Percentiles rank a stretch among this genome's conserved stretches.
Evolutionary conservation across 495 filamentous ascomycete species (phyloP).

Genomic region (Penicillium parvum): DNA sequence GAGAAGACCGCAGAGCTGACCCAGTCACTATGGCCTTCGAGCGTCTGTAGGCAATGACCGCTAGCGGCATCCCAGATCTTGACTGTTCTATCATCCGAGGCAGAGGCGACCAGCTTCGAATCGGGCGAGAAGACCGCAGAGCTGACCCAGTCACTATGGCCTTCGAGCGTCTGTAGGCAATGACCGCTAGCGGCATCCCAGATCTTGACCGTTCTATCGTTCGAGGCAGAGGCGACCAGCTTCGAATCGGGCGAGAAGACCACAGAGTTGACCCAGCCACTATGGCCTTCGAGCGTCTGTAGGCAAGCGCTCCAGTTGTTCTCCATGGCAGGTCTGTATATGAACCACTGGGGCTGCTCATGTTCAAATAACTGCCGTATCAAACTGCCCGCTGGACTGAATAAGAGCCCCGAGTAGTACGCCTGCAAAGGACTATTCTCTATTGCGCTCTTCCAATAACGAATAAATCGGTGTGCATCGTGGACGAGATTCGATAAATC

Average conservation of each 20-base stretch:
- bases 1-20: neutral
- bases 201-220: neutral
- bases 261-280: neutral
- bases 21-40: slow-evolving; percentile 3
- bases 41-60: slow-evolving; percentile 5
- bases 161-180: slow-evolving; percentile 7
- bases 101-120: slow-evolving; percentile 2
- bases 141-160: slow-evolving; percentile 3
- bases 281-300: slow-evolving; percentile 9
- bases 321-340: slow-evolving; percentile 8
- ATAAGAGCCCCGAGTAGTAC: slow-evolving; percentile 28
- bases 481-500: slow-evolving; percentile 17
- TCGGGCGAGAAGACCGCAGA: neutral
- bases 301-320: slow-evolving; percentile 14
- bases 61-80: slow-evolving; percentile 3
- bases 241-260: neutral
- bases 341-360: slow-evolving; percentile 15
- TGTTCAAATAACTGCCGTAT: slow-evolving; percentile 15
- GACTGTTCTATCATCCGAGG: neutral
- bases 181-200: slow-evolving; percentile 2
- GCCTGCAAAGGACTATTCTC: slow-evolving; percentile 28
- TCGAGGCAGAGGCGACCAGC: neutral
- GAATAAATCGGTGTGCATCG: slow-evolving; percentile 30
- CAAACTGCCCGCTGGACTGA: slow-evolving; percentile 23
- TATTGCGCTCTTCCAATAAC: slow-evolving; percentile 18